Evolutionary conservation across 768 basidiomycete species (phyloP).

Genomic region (Russula sp.): DNA sequence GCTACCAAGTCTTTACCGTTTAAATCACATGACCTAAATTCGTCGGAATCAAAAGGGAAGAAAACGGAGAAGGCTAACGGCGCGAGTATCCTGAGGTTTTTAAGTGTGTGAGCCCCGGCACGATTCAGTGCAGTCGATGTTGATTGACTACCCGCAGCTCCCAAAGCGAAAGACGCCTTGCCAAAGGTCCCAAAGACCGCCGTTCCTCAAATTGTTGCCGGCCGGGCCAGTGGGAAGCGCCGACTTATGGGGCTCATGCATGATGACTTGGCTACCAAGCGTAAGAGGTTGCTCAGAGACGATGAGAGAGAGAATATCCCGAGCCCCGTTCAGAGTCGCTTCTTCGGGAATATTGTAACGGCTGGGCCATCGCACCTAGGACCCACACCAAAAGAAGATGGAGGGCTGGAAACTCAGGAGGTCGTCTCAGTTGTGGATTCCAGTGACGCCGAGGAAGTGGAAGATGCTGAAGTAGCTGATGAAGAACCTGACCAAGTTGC

Average conservation of each 20-base stretch:
- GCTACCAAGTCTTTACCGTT: constrained; percentile 38
- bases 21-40: constrained; percentile 15
- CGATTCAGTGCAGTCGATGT: background rate
- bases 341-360: constrained; percentile 15
- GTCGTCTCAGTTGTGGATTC: constrained; percentile 31
- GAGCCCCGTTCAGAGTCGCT: constrained; percentile 17
- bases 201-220: constrained; percentile 27
- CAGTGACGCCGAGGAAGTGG: constrained; percentile 33
- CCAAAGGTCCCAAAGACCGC: constrained; percentile 14
- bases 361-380: constrained; percentile 5
- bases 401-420: constrained; percentile 28
- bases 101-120: constrained; percentile 40
- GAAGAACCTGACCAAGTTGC: constrained; percentile 38
- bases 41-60: constrained; percentile 18
- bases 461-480: constrained; percentile 32
- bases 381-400: constrained; percentile 17
- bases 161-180: constrained; percentile 7
- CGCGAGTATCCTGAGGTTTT: constrained; percentile 51
- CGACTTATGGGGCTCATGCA: constrained; percentile 67
- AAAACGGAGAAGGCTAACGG: constrained; percentile 29
- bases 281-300: constrained; percentile 36
- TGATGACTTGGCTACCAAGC: constrained; percentile 46
- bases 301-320: constrained; percentile 36
- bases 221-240: constrained; percentile 68
- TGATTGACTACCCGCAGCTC: constrained; percentile 6